Conservation (phyloP, 164 flowering plant species). For the Chloranthus sessilifolius region DNA sequence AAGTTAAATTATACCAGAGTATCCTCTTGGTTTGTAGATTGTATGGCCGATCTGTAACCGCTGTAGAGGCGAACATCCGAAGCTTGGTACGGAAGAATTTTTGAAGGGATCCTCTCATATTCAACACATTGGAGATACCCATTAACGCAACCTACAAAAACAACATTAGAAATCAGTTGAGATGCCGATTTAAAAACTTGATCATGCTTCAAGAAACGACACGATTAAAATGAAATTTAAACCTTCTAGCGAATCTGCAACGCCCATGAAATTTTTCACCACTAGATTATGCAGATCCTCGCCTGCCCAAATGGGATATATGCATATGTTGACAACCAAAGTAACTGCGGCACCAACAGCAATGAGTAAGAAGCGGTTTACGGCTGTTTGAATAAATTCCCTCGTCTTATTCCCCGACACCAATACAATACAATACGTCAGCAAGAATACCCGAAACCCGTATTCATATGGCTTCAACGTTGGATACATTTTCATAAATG, state of each 20-base stretch:
- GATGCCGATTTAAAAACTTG: no score
- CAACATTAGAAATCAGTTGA: slow-evolving; percentile 5
- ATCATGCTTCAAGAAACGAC: not conserved
- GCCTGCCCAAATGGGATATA: slow-evolving; percentile 96
- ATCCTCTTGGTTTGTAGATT: slow-evolving; percentile 74
- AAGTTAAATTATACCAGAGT: slow-evolving; percentile 36
- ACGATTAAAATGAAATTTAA: not conserved
- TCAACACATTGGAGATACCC: slow-evolving; percentile 65
- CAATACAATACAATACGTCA: slow-evolving; percentile 74
- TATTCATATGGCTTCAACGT: slow-evolving; percentile 84
- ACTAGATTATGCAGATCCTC: slow-evolving; percentile 84
- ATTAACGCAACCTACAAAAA: slow-evolving; percentile 69
- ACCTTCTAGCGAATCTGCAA: slow-evolving; percentile 42
- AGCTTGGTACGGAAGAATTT: slow-evolving; percentile 73
- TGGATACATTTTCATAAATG: slow-evolving; percentile 60
- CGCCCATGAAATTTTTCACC: slow-evolving; percentile 65
- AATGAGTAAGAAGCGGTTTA: slow-evolving; percentile 62
- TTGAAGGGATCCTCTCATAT: slow-evolving; percentile 76
- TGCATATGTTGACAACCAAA: slow-evolving; percentile 52
- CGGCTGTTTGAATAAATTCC: slow-evolving; percentile 58
- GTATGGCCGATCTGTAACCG: slow-evolving; percentile 76
- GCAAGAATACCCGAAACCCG: slow-evolving; percentile 80
- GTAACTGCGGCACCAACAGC: slow-evolving; percentile 65
- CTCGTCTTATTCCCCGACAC: slow-evolving; percentile 58
- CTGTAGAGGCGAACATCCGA: slow-evolving; percentile 71